These are phyloP conservation scores for Torulaspora franciscae DNA, from an alignment of 805 yeast species.

Conservation along the genomic window DNA sequence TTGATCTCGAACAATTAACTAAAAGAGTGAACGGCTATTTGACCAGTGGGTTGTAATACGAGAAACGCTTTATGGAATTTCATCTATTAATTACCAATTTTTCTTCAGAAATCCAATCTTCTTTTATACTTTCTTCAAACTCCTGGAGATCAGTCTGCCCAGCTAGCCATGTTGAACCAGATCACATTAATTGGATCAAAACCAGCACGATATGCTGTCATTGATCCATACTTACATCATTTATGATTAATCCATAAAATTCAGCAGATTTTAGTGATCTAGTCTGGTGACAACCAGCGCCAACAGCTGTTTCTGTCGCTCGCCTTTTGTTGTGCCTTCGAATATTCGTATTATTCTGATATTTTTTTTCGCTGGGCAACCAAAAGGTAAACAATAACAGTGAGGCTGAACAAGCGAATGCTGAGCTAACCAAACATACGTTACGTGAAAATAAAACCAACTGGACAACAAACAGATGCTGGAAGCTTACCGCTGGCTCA, in stretches of 20 bases:
- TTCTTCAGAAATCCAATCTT: background rate
- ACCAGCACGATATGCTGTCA: conserved; percentile 3
- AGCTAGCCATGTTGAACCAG: background rate
- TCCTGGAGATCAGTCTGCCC: background rate
- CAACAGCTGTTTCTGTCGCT: background rate
- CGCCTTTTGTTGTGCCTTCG: background rate
- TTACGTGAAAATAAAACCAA: background rate
- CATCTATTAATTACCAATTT: background rate
- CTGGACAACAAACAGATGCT: background rate
- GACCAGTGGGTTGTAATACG: background rate
- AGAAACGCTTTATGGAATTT: background rate
- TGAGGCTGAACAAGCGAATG: conserved; percentile 10
- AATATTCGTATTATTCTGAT: background rate
- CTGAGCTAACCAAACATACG: conserved; percentile 4
- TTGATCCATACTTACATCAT: conserved; percentile 1
- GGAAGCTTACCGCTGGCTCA: background rate
- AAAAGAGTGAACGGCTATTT: background rate
- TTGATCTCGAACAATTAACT: background rate
- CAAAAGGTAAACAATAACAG: conserved; percentile 9
- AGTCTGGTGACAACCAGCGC: background rate
- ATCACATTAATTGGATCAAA: conserved; percentile 1
- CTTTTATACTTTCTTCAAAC: background rate
- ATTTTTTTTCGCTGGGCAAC: conserved; percentile 7
- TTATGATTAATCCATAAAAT: background rate
- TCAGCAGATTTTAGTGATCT: background rate